These are phyloP conservation scores for Sequoiadendron giganteum DNA, from an alignment of 75 land plant species.

Conservation along the genomic window DNA sequence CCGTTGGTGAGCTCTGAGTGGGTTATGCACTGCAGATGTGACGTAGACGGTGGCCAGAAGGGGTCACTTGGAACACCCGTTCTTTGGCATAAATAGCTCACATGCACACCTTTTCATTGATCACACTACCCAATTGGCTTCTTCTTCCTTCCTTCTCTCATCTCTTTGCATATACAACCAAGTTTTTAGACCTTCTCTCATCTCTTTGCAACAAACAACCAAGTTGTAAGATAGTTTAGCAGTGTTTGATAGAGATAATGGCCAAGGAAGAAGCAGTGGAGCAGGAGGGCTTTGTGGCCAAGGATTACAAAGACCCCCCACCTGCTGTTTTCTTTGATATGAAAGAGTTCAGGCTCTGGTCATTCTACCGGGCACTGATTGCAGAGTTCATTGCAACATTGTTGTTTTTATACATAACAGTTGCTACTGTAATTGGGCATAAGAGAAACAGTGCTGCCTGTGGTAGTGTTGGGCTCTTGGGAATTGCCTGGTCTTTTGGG, in stretches of 20 bases:
- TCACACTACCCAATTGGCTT: background rate
- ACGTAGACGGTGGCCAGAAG: background rate
- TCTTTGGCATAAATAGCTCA: background rate
- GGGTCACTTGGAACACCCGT: background rate
- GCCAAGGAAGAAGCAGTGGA: constrained; percentile 34
- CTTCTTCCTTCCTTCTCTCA: background rate
- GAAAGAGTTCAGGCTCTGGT: constrained; percentile 40
- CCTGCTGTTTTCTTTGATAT: constrained; percentile 40
- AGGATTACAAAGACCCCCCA: constrained; percentile 60
- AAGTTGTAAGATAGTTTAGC: background rate
- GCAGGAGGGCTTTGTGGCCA: constrained; percentile 9
- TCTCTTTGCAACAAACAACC: no score
- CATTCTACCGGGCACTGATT: constrained; percentile 58
- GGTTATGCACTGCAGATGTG: background rate
- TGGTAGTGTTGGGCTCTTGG: constrained; percentile 47
- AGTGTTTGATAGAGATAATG: constrained; percentile 5
- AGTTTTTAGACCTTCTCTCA: no score
- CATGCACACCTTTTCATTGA: background rate
- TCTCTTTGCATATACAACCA: no score
- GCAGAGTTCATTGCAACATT: constrained; percentile 66
- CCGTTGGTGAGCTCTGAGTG: constrained; percentile 6
- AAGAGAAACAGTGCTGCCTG: constrained; percentile 17
- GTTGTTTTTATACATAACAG: constrained; percentile 50
- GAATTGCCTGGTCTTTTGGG: constrained; percentile 63
- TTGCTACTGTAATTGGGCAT: constrained; percentile 53